Conservation (phyloP, 495 filamentous ascomycete species). For the Choiromyces venosus region DNA sequence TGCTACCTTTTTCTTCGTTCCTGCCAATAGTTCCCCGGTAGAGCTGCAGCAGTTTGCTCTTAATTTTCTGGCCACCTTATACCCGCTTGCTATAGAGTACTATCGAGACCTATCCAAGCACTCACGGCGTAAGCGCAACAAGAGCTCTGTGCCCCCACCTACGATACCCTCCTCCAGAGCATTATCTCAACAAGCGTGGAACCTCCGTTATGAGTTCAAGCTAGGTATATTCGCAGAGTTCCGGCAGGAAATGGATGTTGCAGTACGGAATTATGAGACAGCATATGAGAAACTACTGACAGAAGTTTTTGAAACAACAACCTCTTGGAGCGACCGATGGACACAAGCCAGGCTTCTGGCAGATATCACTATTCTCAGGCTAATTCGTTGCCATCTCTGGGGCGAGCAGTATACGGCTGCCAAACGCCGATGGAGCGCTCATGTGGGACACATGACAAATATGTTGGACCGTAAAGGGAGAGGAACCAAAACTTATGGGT, state of each 20-base stretch:
- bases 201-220: slow-evolving; percentile 88
- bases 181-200: slow-evolving; percentile 80
- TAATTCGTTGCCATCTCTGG: slow-evolving; percentile 73
- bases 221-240: slow-evolving; percentile 84
- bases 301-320: slow-evolving; percentile 80
- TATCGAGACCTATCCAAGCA: slow-evolving; percentile 89
- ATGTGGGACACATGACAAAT: slow-evolving; percentile 63
- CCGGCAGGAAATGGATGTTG: slow-evolving; percentile 80
- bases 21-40: slow-evolving; percentile 56
- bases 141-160: slow-evolving; percentile 67
- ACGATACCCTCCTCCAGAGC: slow-evolving; percentile 79
- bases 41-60: slow-evolving; percentile 60
- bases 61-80: slow-evolving; percentile 55
- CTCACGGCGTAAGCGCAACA: slow-evolving; percentile 70
- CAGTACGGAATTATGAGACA: slow-evolving; percentile 71
- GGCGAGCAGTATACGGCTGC: slow-evolving; percentile 67
- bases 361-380: slow-evolving; percentile 70
- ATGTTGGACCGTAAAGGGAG: slow-evolving; percentile 75
- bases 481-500: slow-evolving; percentile 52
- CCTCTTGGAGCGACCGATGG: slow-evolving; percentile 79
- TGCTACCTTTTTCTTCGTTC: slow-evolving; percentile 67
- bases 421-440: slow-evolving; percentile 66
- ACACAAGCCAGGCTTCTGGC: slow-evolving; percentile 76
- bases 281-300: slow-evolving; percentile 75
- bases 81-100: slow-evolving; percentile 67